A percentile compares a stretch with the other conserved stretches of the same genome.
Conservation (phyloP, 768 basidiomycete species). For the Pleurotus djamor region DNA sequence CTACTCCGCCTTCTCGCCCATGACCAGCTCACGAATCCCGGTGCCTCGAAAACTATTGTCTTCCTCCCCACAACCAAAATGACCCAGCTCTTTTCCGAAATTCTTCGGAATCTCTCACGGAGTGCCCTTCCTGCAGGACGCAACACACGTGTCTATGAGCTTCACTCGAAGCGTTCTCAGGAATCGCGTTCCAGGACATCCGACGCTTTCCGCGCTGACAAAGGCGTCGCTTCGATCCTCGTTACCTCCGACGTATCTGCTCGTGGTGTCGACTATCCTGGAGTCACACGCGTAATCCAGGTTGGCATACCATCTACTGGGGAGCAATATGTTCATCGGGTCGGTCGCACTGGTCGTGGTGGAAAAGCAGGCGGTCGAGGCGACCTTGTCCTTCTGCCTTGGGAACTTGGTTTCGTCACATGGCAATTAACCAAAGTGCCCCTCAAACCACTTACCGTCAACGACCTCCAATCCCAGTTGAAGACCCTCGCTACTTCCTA, state of each 20-base stretch:
- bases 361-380: slow-evolving; percentile 57
- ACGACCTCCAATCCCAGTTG: slow-evolving; percentile 45
- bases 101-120: slow-evolving; percentile 51
- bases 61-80: slow-evolving; percentile 86
- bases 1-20: slow-evolving; percentile 78
- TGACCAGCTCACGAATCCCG: slow-evolving; percentile 76
- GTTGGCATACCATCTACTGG: slow-evolving; percentile 69
- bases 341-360: slow-evolving; percentile 82
- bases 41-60: slow-evolving; percentile 71
- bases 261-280: slow-evolving; percentile 87
- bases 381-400: slow-evolving; percentile 78
- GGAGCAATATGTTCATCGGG: slow-evolving; percentile 83
- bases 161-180: slow-evolving; percentile 77
- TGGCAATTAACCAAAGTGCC: slow-evolving; percentile 67
- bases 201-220: slow-evolving; percentile 57
- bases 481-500: slow-evolving; percentile 39
- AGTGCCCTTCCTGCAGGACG: slow-evolving; percentile 47
- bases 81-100: slow-evolving; percentile 69
- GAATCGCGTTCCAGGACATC: slow-evolving; percentile 54
- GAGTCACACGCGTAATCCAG: slow-evolving; percentile 88
- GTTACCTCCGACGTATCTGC: slow-evolving; percentile 89
- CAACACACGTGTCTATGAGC: slow-evolving; percentile 66
- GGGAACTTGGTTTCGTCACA: slow-evolving; percentile 70
- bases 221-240: slow-evolving; percentile 54
- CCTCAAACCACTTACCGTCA: slow-evolving; percentile 54